Conservation (phyloP, 106 monocot genomes). For the Platanthera guangdongensis region DNA sequence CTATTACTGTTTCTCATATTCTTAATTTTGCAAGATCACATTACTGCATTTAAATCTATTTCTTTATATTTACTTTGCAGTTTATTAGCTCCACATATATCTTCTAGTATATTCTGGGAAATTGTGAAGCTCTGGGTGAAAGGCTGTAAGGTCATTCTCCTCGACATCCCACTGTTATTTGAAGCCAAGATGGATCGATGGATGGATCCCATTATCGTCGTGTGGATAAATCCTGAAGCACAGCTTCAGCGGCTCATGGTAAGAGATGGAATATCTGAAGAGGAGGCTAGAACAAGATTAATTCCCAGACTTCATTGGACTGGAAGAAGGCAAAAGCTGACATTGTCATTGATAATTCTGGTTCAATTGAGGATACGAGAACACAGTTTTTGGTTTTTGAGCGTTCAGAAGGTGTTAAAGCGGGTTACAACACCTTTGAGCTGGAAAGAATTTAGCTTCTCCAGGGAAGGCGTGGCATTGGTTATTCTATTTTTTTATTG, state of each 20-base stretch:
- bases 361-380: conserved; percentile 65
- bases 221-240: conserved; percentile 80
- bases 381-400: no score
- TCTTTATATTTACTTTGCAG: conserved; percentile 26
- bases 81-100: conserved; percentile 79
- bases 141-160: conserved; percentile 62
- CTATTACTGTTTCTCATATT: no score
- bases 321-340: conserved; percentile 70
- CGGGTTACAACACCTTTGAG: conserved; percentile 41
- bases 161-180: conserved; percentile 87
- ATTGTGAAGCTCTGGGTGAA: conserved; percentile 75
- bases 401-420: conserved; percentile 36
- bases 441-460: conserved; percentile 50
- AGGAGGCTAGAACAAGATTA: conserved; percentile 62
- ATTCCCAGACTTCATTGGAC: conserved; percentile 63
- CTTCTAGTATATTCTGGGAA: conserved; percentile 68
- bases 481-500: conserved; percentile 32
- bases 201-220: conserved; percentile 67
- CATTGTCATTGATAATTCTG: conserved; percentile 83
- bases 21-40: not conserved
- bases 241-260: conserved; percentile 67
- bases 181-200: conserved; percentile 74
- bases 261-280: conserved; percentile 68
- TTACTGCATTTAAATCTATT: not conserved
- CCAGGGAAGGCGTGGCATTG: conserved; percentile 61